A percentile compares a stretch with the other conserved stretches of the same genome.
Conservation (phyloP, 106 monocot species). For the Acorus calamus region DNA sequence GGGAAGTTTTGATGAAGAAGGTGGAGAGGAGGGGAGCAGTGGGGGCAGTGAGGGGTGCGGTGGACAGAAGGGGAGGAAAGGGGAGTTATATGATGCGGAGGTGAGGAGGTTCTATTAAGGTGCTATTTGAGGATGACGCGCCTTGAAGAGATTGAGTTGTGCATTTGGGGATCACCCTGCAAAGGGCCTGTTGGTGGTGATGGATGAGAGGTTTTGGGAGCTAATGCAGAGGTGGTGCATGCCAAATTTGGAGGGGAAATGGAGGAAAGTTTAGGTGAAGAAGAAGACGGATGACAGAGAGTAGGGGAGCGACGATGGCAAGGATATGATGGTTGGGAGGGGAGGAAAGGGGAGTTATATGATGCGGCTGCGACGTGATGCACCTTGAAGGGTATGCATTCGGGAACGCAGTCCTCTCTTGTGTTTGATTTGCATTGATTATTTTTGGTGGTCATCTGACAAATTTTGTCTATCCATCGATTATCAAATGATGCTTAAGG, state of each 20-base stretch:
- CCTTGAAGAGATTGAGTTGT: slow-evolving; percentile 10
- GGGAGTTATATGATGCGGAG: slow-evolving; percentile 18
- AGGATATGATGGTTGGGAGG: slow-evolving; percentile 23
- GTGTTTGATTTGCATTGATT: too few relatives aligned
- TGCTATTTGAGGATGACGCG: slow-evolving; percentile 58
- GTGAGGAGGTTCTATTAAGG: slow-evolving; percentile 82
- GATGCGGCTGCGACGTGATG: slow-evolving; percentile 61
- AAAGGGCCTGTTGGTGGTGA: slow-evolving; percentile 76
- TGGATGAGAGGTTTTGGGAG: slow-evolving; percentile 79
- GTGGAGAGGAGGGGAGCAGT: slow-evolving; percentile 19
- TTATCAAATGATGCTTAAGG: too few relatives aligned
- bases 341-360: too few relatives aligned
- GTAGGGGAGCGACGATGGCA: slow-evolving; percentile 25
- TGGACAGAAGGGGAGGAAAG: slow-evolving; percentile 6
- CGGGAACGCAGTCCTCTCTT: too few relatives aligned
- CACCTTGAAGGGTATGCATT: slow-evolving; percentile 12
- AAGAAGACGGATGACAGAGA: neutral
- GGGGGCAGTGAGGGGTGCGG: slow-evolving; percentile 29
- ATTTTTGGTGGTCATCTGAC: too few relatives aligned
- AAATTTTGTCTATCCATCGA: too few relatives aligned
- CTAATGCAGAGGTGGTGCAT: slow-evolving; percentile 76
- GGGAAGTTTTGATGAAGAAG: slow-evolving; percentile 36
- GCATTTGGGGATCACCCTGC: neutral
- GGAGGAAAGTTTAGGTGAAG: slow-evolving; percentile 48
- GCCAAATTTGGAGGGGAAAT: slow-evolving; percentile 76